Conservation (phyloP, 1,139 yeast species). For the Kurtzmaniella natalensis region DNA sequence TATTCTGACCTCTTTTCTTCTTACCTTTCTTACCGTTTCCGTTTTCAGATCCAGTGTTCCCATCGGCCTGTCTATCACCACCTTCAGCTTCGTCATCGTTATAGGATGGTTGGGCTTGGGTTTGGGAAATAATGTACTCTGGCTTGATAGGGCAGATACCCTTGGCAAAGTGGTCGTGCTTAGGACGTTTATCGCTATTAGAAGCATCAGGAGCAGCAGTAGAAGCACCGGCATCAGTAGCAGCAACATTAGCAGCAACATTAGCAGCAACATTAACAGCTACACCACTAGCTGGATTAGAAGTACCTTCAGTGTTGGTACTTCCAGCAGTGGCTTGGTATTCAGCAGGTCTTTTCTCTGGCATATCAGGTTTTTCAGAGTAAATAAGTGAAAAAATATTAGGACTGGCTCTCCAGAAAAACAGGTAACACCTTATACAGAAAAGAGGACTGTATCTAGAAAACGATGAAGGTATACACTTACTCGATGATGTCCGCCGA, state of each 20-base stretch:
- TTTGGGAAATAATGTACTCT: constrained; percentile 44
- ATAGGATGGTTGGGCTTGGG: constrained; percentile 29
- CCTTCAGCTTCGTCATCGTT: constrained; percentile 49
- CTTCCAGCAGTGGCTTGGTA: constrained; percentile 36
- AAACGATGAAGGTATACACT: too few relatives aligned
- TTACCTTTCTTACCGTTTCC: constrained; percentile 31
- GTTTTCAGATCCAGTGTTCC: constrained; percentile 11
- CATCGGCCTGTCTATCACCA: constrained; percentile 36
- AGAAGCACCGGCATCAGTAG: too few relatives aligned
- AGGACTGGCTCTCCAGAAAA: too few relatives aligned
- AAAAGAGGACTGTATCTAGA: too few relatives aligned
- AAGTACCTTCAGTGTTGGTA: constrained; percentile 59
- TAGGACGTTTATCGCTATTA: too few relatives aligned
- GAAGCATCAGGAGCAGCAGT: too few relatives aligned
- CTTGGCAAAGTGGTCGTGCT: constrained; percentile 18
- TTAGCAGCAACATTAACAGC: too few relatives aligned
- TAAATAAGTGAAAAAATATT: too few relatives aligned
- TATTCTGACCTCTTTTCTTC: constrained; percentile 80
- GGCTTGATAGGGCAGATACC: constrained; percentile 68
- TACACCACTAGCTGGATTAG: too few relatives aligned
- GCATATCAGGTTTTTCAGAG: too few relatives aligned
- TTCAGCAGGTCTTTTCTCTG: constrained; percentile 3
- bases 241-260: constrained; percentile 16
- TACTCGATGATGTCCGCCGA: too few relatives aligned
- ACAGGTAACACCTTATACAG: too few relatives aligned